Base-by-base conservation (phyloP, 164 flowering plant genomes). In the Piper betle region DNA sequence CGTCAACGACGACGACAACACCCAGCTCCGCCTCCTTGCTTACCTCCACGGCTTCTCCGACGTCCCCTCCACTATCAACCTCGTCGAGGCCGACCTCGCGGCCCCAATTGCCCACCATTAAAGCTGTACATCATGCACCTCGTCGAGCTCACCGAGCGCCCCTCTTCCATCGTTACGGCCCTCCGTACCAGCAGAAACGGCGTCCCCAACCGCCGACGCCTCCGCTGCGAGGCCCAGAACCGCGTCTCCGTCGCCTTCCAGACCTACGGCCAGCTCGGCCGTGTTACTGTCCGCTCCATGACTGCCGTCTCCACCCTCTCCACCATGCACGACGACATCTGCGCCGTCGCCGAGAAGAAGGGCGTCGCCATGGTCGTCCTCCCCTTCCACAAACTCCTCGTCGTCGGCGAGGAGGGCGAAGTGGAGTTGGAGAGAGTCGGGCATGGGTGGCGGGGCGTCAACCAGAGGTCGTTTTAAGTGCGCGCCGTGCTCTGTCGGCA, bases 321-420 rank as follows among this genome's bases (percentile, higher is more conserved):
- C 12, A 80, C 80, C 9, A 87, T 91, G 88, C 91, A 91, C 65
- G 89, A 86, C 75, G 96, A 90, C 52, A 73, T 90, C 0, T 85
- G 88, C 77, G 75, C 75, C 54, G 80, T 79, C 59, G 95, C 87
- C 13, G 82, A 81, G 52, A 70, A 69, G 0, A 87, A 90, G 78
- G 60, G 73, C 65, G 87, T 66, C 39, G 58, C 79, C 4, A 69
- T 87, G 78, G 67, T 87, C 39, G 68, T 90, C 42, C 57, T 90
- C 38, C 95, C 93, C 0, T 87, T 87, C 61, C 91, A 84, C 64
- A 87, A 78, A 66, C 76, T 69, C 25, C 3, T 0, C 16, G 52
- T 59, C 1, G 76, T 59, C 18, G 60, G 62, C 0, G 75, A 68
- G 19, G 77, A 66, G 19, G 75, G 52, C 16, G n/a, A n/a, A n/a